phyloP scores from a whole-genome alignment of 352 stramenopile species.

The Globisporangium cylindrosporum region DNA sequence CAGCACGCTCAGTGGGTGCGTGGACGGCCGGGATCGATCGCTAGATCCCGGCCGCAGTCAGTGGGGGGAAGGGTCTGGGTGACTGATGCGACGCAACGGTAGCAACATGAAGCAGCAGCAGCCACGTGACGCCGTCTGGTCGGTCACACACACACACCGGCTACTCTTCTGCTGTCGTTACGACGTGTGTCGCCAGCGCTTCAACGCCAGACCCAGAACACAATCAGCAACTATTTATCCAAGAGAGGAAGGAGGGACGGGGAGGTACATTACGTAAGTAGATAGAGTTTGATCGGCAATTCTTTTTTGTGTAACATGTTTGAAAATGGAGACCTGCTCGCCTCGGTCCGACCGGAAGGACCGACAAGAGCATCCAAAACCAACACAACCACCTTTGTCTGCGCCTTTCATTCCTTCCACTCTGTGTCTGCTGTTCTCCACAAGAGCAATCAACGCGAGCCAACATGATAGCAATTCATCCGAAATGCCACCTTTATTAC shows the following conservation, averaged over 20 bases:
- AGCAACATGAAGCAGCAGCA: background rate
- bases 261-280: conserved; percentile 6
- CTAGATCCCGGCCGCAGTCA: conserved; percentile 13
- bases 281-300: conserved; percentile 11
- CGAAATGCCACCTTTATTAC: background rate
- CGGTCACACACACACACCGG: background rate
- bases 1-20: background rate
- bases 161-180: conserved; percentile 2
- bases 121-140: background rate
- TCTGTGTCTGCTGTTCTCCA: background rate
- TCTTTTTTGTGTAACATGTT: conserved; percentile 1
- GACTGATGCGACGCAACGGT: background rate
- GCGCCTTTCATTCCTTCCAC: background rate
- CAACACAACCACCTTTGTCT: background rate
- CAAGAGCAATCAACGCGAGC: background rate
- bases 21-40: conserved; percentile 13
- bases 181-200: background rate
- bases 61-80: background rate
- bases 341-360: conserved; percentile 16
- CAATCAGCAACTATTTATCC: conserved; percentile 10
- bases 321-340: conserved; percentile 8
- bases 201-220: background rate
- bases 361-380: background rate
- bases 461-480: background rate
- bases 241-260: background rate